Base-by-base conservation (phyloP, 2,329 filamentous ascomycete genomes). In the Clonostachys rosea region DNA sequence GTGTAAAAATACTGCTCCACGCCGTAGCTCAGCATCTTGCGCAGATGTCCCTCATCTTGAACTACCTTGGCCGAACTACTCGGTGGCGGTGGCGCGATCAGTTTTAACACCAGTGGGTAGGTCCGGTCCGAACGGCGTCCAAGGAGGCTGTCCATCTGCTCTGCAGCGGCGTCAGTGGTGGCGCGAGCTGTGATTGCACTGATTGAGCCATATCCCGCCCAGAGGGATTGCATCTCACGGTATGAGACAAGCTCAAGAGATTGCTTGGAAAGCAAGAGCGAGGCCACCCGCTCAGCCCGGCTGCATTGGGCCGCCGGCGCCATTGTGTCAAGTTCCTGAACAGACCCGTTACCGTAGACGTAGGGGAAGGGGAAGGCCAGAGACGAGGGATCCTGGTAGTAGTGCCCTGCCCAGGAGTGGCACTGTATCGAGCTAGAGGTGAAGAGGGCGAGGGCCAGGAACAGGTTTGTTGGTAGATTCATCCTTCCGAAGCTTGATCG, bases 1-100 rank as follows among this genome's bases (percentile, higher is more conserved):
- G 65, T 67, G 58, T 87, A 87, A 53, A 87, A 87, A 53, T 75
- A 76, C 55, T 84, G 81, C 60, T 87, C 84, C 5, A 85, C 79
- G 42, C 82, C 71, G 52, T 87, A 87, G 56, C 81, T 85, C 30
- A 86, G 60, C 49, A 87, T 74, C 56, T 87, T 87, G 7, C 84
- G 75, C 1, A 80, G 54, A 52, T 87, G 83, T 1, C 83, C 81
- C 55, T 86, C 83, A 36, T 83, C 40, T 20, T 36, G 33, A 8
- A 14, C 12, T 4, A 30, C 17, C 13, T 43, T 33, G 18, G 34
- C 13, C 5, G 24, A 33, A 6, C 20, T 17, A 14, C 36, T n/a
- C 11, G 17, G 18, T 17, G 30, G 30, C 1, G 80, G 79, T 7
- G 79, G 79, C 0, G 73, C 73, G 37, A 86, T 80, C 46, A 82